Base-by-base conservation (phyloP, 148 eudicot genomes). In the Rhododendron molle region DNA sequence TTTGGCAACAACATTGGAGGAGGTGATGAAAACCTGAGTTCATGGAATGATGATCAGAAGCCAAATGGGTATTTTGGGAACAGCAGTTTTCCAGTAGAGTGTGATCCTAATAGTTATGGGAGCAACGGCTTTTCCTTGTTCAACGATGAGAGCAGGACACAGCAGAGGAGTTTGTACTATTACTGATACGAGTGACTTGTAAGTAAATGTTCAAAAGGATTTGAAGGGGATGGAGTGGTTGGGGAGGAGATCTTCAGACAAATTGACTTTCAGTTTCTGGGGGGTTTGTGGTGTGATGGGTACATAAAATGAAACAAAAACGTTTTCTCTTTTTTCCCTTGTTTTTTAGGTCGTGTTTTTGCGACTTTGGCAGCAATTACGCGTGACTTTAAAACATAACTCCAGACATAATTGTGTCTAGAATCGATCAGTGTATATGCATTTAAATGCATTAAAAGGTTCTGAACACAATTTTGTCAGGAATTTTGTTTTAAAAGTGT, bases 141-240 rank as follows among this genome's bases (percentile, higher is more conserved):
- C 18, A 81, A 76, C 81, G 88, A 87, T 89, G 89, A 89, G 81
- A 89, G 26, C 89, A 89, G 84, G 87, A 77, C 83, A 49, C 78
- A 56, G 78, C 47, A 83, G 83, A 89, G 80, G 80, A 85, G 49
- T 9, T 74, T 87, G 91, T 87, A 83, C 86, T 73, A 83, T 71
- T 85, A 83, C 81, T 81, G 82, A 81, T 49, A 6, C 5, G 69
- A 30, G 23, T 18, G 43, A 58, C 47, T 67, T 86, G 89, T 85
- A 76, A 83, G 82, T 87, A 52, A 82, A 18, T 43, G 38, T 36
- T 44, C 76, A 50, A 46, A 82, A 73, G 85, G 86, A 85, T 81
- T 83, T 87, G 81, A 49, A 87, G 84, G 85, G 86, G 67, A 84
- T 36, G 21, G 78, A 5, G 62, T 56, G 40, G 56, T 30, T 26